Evolutionary conservation across 345 rosid species (phyloP).

Genomic region (Rhizophora mangle): DNA sequence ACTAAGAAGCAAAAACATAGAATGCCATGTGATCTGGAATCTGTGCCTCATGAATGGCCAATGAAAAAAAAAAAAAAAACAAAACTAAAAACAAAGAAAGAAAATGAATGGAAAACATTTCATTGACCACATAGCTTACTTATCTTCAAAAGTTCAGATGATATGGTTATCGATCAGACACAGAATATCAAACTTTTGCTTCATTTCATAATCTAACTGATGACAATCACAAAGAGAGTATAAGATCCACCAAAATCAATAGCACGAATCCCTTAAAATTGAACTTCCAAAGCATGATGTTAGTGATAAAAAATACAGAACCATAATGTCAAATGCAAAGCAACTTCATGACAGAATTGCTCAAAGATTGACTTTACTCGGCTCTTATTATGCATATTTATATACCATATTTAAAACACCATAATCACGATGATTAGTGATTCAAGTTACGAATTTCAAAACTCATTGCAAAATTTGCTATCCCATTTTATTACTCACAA

Average conservation of each 20-base stretch:
- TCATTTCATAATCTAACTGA: too few relatives aligned
- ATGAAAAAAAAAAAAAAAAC: too few relatives aligned
- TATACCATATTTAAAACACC: background rate
- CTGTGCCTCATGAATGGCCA: background rate
- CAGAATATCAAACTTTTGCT: background rate
- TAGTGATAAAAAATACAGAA: background rate
- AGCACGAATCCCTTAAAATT: too few relatives aligned
- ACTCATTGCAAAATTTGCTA: background rate
- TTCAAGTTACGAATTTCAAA: too few relatives aligned
- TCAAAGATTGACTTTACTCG: background rate
- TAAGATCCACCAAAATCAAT: too few relatives aligned
- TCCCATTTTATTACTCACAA: background rate
- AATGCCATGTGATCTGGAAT: background rate
- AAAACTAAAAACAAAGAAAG: background rate
- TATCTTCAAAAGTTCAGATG: background rate
- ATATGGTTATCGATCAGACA: background rate
- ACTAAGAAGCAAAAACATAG: background rate
- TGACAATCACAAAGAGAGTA: too few relatives aligned
- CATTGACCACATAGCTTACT: background rate
- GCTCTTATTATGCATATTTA: background rate
- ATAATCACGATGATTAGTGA: too few relatives aligned
- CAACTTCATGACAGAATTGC: background rate
- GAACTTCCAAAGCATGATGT: background rate
- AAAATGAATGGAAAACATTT: background rate
- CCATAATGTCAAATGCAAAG: background rate